Base-by-base conservation (phyloP, 225 moss, liverwort and hornwort species). In the Polytrichum formosum region DNA sequence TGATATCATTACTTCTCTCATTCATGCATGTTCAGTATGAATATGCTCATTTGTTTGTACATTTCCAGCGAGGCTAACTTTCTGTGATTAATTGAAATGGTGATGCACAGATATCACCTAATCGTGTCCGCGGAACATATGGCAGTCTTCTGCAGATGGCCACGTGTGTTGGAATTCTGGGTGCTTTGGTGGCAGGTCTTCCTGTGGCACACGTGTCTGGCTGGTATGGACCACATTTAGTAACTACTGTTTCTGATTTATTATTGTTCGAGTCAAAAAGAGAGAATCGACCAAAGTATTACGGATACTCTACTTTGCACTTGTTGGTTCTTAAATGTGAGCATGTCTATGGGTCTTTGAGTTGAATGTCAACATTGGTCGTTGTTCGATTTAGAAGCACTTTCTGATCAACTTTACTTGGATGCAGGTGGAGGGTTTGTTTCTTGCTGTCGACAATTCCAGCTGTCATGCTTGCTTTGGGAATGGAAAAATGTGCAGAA, bases 371-470 rank as follows among this genome's bases (percentile, higher is more conserved):
- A 46, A 13, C 46, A 46, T 46, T 10, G 46, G 46, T 16, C 13
- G 2, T 37, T 37, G 46, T 46, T 46, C 0, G 4, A 46, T 46
- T 46, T 46, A 35, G 46, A 46, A 46, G 13, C 46, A 46, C 46
- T 46, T 46, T 46, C 46, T 46, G 13, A 46, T 13, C 1, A 46
- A 46, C 16, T 46, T 16, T 46, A 13, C 46, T 16, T 46, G 46
- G 46, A 16, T 46, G 62, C 73, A 87, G 87, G 87, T 87, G 87
- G 87, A 83, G 87, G 63, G 78, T 28, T 62, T 83, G 83, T 63
- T 87, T 87, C 61, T 75, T 67, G 5, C 20, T 87, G 27, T 81
- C 87, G 18, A 65, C 74, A 18, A 70, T 87, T 31, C 87, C 87
- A 29, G 83, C 87, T 13, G 77, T 76, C 72, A 4, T 71, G 22